These are phyloP conservation scores for Alternaria viburni DNA, from an alignment of 2,329 filamentous ascomycete species.

Conservation along the genomic window DNA sequence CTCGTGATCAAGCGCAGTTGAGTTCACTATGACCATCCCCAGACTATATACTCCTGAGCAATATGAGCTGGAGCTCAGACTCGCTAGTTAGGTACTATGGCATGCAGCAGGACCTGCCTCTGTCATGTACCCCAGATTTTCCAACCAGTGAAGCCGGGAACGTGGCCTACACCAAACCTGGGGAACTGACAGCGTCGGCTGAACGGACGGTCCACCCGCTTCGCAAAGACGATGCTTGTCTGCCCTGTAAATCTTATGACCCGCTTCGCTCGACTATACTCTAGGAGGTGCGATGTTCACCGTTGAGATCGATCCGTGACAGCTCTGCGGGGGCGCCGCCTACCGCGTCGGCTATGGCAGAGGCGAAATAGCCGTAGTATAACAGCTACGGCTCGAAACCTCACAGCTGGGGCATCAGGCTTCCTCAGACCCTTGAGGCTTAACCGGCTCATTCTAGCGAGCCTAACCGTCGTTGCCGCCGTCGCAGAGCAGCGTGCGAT, in stretches of 20 bases:
- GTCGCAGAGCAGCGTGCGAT: constrained; percentile 20
- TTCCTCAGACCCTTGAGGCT: constrained; percentile 3
- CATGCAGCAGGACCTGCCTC: constrained; percentile 1
- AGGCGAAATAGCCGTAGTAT: constrained; percentile 13
- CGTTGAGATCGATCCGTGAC: constrained; percentile 15
- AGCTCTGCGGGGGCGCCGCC: constrained; percentile 6
- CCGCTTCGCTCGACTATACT: constrained; percentile 10
- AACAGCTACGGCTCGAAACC: constrained; percentile 11
- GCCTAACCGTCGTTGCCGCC: constrained; percentile 14
- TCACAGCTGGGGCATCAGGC: constrained; percentile 17
- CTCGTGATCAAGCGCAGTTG: neutral
- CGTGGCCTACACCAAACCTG: constrained; percentile 7
- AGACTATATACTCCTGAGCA: neutral
- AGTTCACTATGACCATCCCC: constrained; percentile 1
- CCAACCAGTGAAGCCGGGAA: constrained; percentile 15
- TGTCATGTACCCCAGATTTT: constrained; percentile 15
- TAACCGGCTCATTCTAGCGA: constrained; percentile 10
- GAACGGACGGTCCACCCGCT: constrained; percentile 17
- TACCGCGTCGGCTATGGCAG: constrained; percentile 17
- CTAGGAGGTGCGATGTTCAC: constrained; percentile 4
- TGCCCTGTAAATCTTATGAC: constrained; percentile 15
- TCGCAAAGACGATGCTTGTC: constrained; percentile 1
- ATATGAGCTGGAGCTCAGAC: constrained; percentile 6
- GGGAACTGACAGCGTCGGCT: constrained; percentile 14
- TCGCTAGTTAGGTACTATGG: constrained; percentile 4